Percentiles rank a stretch among this genome's conserved stretches.
These are phyloP conservation scores for Trametes maxima DNA, from an alignment of 768 basidiomycete species.

Conservation along the genomic window DNA sequence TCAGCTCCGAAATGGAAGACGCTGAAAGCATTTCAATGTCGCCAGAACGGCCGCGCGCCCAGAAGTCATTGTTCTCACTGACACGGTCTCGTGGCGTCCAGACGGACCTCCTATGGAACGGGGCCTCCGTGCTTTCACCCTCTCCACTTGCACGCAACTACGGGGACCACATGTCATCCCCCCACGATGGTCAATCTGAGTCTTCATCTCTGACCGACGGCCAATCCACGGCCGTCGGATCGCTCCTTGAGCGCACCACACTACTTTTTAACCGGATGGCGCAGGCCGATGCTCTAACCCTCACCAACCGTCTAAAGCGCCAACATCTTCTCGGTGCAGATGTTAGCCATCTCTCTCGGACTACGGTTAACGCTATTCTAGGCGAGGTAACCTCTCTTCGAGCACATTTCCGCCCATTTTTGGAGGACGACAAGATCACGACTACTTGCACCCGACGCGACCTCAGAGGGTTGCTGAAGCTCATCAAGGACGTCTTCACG, in stretches of 20 bases:
- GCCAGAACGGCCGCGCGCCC: slow-evolving; percentile 40
- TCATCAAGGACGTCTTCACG: slow-evolving; percentile 81
- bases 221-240: slow-evolving; percentile 49
- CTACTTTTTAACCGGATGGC: slow-evolving; percentile 64
- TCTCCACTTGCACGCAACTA: slow-evolving; percentile 34
- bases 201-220: slow-evolving; percentile 70
- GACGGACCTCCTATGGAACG: slow-evolving; percentile 26
- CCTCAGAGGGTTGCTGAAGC: slow-evolving; percentile 76
- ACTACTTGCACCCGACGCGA: slow-evolving; percentile 75
- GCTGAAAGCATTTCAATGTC: slow-evolving; percentile 30
- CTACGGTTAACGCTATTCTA: slow-evolving; percentile 74
- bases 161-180: slow-evolving; percentile 42
- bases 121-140: slow-evolving; percentile 19
- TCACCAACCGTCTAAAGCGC: slow-evolving; percentile 88
- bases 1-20: slow-evolving; percentile 50
- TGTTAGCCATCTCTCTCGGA: slow-evolving; percentile 81
- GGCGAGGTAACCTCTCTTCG: slow-evolving; percentile 73
- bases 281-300: slow-evolving; percentile 81
- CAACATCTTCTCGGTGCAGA: slow-evolving; percentile 88
- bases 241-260: slow-evolving; percentile 63
- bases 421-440: slow-evolving; percentile 75
- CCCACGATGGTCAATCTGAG: slow-evolving; percentile 68
- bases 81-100: slow-evolving; percentile 48
- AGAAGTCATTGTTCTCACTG: slow-evolving; percentile 53
- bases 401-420: slow-evolving; percentile 65